Percentiles rank a stretch among this genome's conserved stretches.
Conservation (phyloP, 306 rosid genomes). For the Corylus americana region DNA sequence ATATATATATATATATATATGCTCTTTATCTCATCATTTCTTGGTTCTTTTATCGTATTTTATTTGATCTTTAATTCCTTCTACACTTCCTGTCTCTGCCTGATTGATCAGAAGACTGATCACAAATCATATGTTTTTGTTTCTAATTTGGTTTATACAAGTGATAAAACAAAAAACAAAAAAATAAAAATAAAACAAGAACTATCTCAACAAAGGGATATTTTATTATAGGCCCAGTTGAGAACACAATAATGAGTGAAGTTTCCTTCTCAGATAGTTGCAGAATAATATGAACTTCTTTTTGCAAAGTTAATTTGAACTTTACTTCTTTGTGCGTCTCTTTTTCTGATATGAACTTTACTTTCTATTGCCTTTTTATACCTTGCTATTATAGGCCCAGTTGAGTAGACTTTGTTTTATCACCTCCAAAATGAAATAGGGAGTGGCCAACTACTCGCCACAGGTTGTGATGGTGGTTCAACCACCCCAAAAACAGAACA, state of each 20-base stretch:
- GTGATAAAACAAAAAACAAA: not conserved
- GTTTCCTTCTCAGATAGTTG: not conserved
- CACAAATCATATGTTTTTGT: not conserved
- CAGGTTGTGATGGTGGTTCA: too few species aligned
- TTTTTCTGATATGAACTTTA: not conserved
- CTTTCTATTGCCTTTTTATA: not conserved
- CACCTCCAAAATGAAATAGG: too few species aligned
- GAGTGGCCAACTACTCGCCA: too few species aligned
- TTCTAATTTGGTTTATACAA: not conserved
- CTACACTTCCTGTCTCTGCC: not conserved
- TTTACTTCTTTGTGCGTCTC: not conserved
- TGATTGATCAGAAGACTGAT: not conserved
- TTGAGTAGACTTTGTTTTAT: too few species aligned
- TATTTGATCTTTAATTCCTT: not conserved
- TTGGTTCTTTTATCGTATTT: not conserved
- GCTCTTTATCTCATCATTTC: not conserved
- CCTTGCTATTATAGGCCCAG: not conserved
- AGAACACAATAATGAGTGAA: not conserved
- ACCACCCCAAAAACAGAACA: too few species aligned
- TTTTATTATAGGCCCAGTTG: too few species aligned
- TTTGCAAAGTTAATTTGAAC: not conserved
- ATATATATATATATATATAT: not conserved
- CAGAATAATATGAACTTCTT: not conserved
- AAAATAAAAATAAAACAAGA: fast-evolving
- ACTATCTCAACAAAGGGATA: too few species aligned